These are phyloP conservation scores for Scedosporium apiospermum DNA, from an alignment of 2,329 filamentous ascomycete genomes.

Conservation along the genomic window DNA sequence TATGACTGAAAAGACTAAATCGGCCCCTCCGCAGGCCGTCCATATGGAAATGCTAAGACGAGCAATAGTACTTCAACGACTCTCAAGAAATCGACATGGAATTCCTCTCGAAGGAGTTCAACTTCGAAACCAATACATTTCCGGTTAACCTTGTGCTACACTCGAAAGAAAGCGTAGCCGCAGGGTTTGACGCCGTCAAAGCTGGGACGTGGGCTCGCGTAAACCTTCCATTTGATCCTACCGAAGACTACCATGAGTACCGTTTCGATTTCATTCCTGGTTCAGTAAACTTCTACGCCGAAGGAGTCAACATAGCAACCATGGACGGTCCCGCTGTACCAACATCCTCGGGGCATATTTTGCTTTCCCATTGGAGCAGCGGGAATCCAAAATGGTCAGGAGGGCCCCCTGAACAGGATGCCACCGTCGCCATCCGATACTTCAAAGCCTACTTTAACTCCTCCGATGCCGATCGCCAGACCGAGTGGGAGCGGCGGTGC, in stretches of 20 bases:
- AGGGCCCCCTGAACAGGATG: conserved; percentile 56
- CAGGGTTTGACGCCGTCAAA: conserved; percentile 52
- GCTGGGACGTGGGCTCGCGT: conserved; percentile 49
- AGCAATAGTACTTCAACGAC: conserved; percentile 60
- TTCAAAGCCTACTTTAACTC: conserved; percentile 77
- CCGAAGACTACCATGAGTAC: conserved; percentile 62
- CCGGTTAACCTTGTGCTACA: conserved; percentile 70
- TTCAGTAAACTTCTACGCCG: conserved; percentile 59
- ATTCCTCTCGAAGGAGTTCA: conserved; percentile 60
- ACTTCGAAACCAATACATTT: conserved; percentile 35
- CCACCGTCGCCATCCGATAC: conserved; percentile 55
- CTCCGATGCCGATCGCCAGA: conserved; percentile 32
- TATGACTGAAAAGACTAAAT: conserved; percentile 23
- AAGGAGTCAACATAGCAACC: conserved; percentile 45
- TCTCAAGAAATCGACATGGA: conserved; percentile 77
- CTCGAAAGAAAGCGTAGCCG: conserved; percentile 45
- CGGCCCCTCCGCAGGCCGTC: no score
- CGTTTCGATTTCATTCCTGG: conserved; percentile 63
- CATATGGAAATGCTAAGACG: not conserved
- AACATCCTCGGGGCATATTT: conserved; percentile 50
- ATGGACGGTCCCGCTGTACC: conserved; percentile 52
- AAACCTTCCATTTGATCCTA: conserved; percentile 57
- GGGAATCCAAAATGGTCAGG: conserved; percentile 62
- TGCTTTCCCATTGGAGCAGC: conserved; percentile 71
- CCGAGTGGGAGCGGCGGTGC: conserved; percentile 30